Conservation (phyloP, 441 rosid species). For the Gossypium gossypioides region DNA sequence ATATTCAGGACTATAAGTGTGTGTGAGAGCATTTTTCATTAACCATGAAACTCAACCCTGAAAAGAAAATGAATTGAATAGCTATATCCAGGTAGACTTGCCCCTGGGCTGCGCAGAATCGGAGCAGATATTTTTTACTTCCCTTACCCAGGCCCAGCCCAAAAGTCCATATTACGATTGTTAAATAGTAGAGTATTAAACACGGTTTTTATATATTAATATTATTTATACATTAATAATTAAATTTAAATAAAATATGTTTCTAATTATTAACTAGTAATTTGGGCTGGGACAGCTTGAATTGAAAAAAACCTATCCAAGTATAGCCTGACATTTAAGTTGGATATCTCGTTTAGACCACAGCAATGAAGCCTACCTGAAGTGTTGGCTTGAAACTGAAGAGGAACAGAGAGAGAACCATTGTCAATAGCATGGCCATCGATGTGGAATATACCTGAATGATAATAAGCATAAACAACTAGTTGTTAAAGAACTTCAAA, state of each 20-base stretch:
- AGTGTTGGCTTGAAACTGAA: constrained; percentile 17
- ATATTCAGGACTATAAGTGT: neutral
- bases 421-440: constrained; percentile 16
- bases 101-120: neutral
- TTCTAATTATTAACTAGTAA: neutral
- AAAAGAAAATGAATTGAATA: constrained; percentile 41
- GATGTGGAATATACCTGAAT: constrained; percentile 17
- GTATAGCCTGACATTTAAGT: neutral
- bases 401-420: constrained; percentile 15
- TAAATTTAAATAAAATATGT: neutral
- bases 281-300: neutral
- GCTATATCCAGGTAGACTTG: constrained; percentile 55
- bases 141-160: neutral
- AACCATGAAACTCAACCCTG: constrained; percentile 3
- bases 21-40: constrained; percentile 6
- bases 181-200: neutral
- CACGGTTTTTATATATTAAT: neutral
- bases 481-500: neutral
- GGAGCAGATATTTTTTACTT: neutral
- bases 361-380: constrained; percentile 15
- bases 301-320: neutral
- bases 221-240: neutral
- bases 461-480: neutral
- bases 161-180: neutral
- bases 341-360: neutral